phyloP scores from a whole-genome alignment of 371 early-diverging fungal genomes.

The Umbelopsis sp. region DNA sequence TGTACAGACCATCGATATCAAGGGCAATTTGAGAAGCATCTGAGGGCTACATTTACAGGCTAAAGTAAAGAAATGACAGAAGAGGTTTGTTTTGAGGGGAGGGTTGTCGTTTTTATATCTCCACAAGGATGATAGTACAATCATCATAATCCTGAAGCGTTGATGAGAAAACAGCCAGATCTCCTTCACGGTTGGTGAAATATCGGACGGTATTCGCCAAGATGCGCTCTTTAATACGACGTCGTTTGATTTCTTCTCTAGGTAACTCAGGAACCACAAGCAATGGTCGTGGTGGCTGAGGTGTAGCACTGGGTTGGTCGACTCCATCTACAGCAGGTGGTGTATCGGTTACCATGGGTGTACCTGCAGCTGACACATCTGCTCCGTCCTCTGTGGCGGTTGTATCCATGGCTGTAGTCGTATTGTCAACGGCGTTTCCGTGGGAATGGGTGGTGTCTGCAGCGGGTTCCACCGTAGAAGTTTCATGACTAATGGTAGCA shows the following conservation, averaged over 20 bases:
- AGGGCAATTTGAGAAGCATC: not conserved
- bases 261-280: slow-evolving; percentile 39
- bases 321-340: slow-evolving; percentile 2
- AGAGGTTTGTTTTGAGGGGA: no score
- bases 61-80: not conserved
- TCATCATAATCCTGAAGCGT: slow-evolving; percentile 59
- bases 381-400: not conserved
- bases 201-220: slow-evolving; percentile 42
- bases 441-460: no score
- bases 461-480: no score
- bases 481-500: no score
- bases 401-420: not conserved
- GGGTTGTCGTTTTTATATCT: not conserved
- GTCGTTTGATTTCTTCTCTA: slow-evolving; percentile 33
- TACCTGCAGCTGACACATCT: not conserved
- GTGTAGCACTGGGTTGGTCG: not conserved
- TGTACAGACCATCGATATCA: slow-evolving; percentile 9
- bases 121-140: slow-evolving; percentile 52
- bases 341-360: slow-evolving; percentile 7
- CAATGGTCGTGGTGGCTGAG: slow-evolving; percentile 29
- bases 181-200: slow-evolving; percentile 53
- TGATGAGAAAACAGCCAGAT: slow-evolving; percentile 52
- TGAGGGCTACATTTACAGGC: slow-evolving; percentile 8
- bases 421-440: not conserved
- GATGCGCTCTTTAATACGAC: slow-evolving; percentile 46